Conservation (phyloP, 1,139 yeast species). For the Zygoascus meyerae region DNA sequence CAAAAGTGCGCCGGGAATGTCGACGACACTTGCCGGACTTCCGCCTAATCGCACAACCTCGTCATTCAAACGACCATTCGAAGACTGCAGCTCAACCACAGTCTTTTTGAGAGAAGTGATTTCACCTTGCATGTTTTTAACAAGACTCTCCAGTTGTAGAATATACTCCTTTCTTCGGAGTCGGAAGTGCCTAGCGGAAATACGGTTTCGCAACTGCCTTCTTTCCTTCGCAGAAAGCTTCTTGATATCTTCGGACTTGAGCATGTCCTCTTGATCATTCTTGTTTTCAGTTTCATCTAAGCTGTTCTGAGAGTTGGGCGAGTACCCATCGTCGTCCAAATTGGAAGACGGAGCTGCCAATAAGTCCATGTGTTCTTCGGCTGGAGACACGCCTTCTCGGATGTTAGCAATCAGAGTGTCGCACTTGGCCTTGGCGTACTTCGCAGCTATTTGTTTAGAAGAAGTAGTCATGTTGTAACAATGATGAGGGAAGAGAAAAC, state of each 20-base stretch:
- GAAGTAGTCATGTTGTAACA: background rate
- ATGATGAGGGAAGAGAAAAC: too few species aligned
- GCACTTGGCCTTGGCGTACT: conserved; percentile 12
- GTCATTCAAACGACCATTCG: conserved; percentile 3
- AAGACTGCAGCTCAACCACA: conserved; percentile 15
- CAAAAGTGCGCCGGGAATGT: background rate
- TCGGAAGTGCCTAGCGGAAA: conserved; percentile 33
- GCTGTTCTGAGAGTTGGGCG: conserved; percentile 4
- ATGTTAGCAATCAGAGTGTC: conserved; percentile 9
- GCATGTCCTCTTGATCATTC: conserved; percentile 29
- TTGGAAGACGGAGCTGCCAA: background rate
- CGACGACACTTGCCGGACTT: background rate
- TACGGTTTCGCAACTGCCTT: conserved; percentile 31
- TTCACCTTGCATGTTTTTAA: conserved; percentile 25
- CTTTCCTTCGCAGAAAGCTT: conserved; percentile 30
- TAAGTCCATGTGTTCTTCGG: background rate
- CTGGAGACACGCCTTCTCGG: background rate
- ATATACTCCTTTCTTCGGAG: conserved; percentile 33
- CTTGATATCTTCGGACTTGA: conserved; percentile 30
- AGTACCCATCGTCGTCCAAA: background rate
- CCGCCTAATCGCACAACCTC: conserved; percentile 9
- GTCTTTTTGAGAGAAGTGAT: conserved; percentile 19
- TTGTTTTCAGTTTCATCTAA: conserved; percentile 2
- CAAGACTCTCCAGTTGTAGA: conserved; percentile 28
- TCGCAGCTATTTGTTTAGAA: conserved; percentile 5